Base-by-base conservation (phyloP, 169 alveolate species). In the Plasmodium falciparum region DNA sequence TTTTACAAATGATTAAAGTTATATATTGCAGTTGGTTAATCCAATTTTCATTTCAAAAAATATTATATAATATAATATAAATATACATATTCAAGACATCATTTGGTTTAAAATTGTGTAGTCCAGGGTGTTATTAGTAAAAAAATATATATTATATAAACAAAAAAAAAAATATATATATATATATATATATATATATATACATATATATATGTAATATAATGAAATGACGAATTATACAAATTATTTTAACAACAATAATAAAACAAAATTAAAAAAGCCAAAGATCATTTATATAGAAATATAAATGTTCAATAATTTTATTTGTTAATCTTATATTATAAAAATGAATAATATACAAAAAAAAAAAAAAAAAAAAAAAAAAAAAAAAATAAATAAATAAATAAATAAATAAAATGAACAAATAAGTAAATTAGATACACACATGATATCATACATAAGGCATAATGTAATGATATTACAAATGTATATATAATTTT, bases 221-320 rank as follows among this genome's bases (percentile, higher is more conserved):
- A 39, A 39, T 39, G 47, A 39, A 39, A 39, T 39, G 9, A 67
- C 74, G 69, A 62, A 62, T 62, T 63, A 78, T 78, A 80, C 54
- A 80, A 67, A 56, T 17, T 39, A 39, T 39, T 80, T 80, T 67
- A 67, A 80, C 67, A 80, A 80, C 73, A 83, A 83, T 62, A 17
- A 83, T 83, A 67, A 83, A 83, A 83, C 91, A 83, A 83, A 83
- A 72, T 83, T 83, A 73, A 83, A 83, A 59, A 83, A 45, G 91
- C 83, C 91, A 69, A 83, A 47, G 29, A 29, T 33, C 52, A 22
- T 54, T 49, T 20, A 47, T 58, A 39, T 62, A 67, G 17, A 80
- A 26, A 67, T 65, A 47, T 24, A 26, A 26, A 61, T 59, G n/a
- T 15, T 56, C 65, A 56, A 56, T 56, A 56, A 17, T 56, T 56